Evolutionary conservation across 345 rosid genomes (phyloP).

Genomic region (Eucalyptus rudis): DNA sequence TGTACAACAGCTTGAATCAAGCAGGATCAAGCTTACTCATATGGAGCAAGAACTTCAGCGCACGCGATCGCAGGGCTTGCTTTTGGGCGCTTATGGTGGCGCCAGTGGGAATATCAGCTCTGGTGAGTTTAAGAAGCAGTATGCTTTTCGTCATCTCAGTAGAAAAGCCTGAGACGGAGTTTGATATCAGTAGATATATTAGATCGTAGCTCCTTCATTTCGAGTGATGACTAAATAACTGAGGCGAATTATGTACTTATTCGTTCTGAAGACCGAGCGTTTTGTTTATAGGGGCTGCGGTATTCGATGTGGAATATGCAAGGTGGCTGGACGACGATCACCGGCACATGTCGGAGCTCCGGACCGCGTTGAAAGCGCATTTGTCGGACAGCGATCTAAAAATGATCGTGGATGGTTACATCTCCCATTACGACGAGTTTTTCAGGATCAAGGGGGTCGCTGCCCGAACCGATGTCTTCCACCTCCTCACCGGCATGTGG

Average conservation of each 20-base stretch:
- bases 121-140: constrained; percentile 16
- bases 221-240: neutral
- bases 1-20: constrained; percentile 89
- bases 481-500: constrained; percentile 87
- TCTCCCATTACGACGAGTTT: constrained; percentile 75
- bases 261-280: neutral
- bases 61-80: constrained; percentile 85
- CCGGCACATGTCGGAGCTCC: constrained; percentile 70
- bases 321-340: constrained; percentile 90
- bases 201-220: neutral
- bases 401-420: constrained; percentile 56
- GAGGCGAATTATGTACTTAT: neutral
- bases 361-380: constrained; percentile 74
- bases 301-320: constrained; percentile 91
- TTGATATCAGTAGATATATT: neutral
- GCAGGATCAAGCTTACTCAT: constrained; percentile 79
- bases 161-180: neutral
- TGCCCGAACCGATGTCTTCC: constrained; percentile 75
- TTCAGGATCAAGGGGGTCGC: constrained; percentile 55
- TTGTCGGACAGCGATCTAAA: constrained; percentile 59
- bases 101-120: constrained; percentile 42
- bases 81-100: constrained; percentile 64
- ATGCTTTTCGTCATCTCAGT: neutral
- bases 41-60: constrained; percentile 93
- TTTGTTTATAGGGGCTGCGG: neutral